phyloP scores from a whole-genome alignment of 768 basidiomycete species.

The Steccherinum ochraceum region DNA sequence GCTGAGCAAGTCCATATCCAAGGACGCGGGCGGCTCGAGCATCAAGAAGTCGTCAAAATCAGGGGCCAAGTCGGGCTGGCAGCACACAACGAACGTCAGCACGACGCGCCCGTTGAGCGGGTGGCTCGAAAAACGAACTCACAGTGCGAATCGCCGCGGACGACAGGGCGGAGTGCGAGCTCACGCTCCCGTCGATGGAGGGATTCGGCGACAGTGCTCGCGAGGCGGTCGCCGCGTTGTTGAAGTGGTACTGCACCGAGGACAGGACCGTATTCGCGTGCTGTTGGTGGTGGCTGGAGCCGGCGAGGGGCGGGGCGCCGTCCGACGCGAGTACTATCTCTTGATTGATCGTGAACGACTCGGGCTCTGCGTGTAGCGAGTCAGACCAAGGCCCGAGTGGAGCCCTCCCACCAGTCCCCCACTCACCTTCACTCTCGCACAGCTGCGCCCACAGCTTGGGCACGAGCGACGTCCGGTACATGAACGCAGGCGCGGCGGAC shows the following conservation, averaged over 20 bases:
- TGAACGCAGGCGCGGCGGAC: slow-evolving; percentile 16
- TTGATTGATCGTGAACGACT: neutral
- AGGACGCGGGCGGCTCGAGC: neutral
- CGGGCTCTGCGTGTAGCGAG: neutral
- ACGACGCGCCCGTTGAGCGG: neutral
- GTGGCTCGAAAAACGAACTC: neutral
- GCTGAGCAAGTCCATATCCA: neutral
- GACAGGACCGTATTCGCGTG: neutral
- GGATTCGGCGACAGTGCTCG: neutral
- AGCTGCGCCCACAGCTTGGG: slow-evolving; percentile 63
- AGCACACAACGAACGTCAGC: neutral
- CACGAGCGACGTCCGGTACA: slow-evolving; percentile 57
- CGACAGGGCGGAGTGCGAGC: neutral
- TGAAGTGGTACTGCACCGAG: neutral
- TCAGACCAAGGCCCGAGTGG: too few relatives aligned
- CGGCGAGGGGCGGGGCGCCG: too few relatives aligned
- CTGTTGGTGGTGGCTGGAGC: neutral
- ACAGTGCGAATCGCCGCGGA: neutral
- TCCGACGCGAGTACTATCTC: neutral
- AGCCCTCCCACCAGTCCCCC: too few relatives aligned
- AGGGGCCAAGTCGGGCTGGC: neutral
- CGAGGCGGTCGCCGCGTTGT: neutral
- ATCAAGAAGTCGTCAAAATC: neutral
- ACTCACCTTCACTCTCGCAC: slow-evolving; percentile 45
- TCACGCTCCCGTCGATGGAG: neutral